These are phyloP conservation scores for Apostasia ramifera DNA, from an alignment of 106 monocot species.

Conservation along the genomic window DNA sequence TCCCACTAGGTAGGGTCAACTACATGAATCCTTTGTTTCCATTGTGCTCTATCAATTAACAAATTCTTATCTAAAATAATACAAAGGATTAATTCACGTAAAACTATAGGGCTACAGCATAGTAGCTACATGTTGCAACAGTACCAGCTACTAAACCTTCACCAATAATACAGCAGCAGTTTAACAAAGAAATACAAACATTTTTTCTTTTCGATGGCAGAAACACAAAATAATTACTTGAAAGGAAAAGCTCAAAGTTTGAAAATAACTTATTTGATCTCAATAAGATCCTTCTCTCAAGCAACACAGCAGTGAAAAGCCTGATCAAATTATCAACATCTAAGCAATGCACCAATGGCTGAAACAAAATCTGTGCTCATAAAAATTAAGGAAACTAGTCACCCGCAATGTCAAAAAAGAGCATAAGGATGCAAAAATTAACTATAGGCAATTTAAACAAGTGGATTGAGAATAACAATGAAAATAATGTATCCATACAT, in stretches of 20 bases:
- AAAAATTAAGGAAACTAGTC: slow-evolving; percentile 12
- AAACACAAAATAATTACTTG: neutral
- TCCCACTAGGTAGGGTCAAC: too few species aligned
- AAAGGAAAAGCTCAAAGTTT: slow-evolving; percentile 1
- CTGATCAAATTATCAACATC: slow-evolving; percentile 95
- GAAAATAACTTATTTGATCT: slow-evolving; percentile 86
- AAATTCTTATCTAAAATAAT: too few species aligned
- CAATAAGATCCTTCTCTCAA: slow-evolving; percentile 96
- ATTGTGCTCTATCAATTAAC: too few species aligned
- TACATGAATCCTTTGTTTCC: too few species aligned
- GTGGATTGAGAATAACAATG: neutral
- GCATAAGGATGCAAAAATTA: neutral
- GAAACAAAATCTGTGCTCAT: slow-evolving; percentile 85
- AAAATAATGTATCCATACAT: slow-evolving; percentile 45
- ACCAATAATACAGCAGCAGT: too few species aligned
- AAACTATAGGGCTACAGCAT: too few species aligned
- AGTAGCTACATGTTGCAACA: too few species aligned
- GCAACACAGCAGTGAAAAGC: slow-evolving; percentile 90
- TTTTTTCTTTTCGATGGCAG: too few species aligned
- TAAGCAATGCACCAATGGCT: slow-evolving; percentile 90
- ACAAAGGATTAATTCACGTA: too few species aligned
- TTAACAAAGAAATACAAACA: too few species aligned
- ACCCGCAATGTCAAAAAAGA: neutral
- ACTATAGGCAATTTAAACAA: neutral
- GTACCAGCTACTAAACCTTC: too few species aligned